Conservation (phyloP, 805 yeast species). For the Ogataea allantospora region DNA sequence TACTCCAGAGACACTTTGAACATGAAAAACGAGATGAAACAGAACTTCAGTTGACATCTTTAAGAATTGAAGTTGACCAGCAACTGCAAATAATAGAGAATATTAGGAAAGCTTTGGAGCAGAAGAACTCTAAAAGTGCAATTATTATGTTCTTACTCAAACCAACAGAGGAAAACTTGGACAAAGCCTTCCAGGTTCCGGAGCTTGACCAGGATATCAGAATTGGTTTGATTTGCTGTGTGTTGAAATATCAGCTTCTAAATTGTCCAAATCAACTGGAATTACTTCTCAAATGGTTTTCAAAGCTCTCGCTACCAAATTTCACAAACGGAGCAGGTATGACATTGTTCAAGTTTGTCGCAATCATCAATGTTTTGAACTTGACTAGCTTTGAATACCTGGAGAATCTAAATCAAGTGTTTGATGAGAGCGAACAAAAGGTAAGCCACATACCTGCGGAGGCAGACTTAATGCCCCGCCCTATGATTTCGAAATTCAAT, state of each 20-base stretch:
- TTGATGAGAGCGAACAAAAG: slow-evolving; percentile 1
- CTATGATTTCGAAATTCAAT: slow-evolving; percentile 25
- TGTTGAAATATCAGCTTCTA: slow-evolving; percentile 27
- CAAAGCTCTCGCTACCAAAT: slow-evolving; percentile 26
- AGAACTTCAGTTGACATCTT: slow-evolving; percentile 7
- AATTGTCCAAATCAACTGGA: slow-evolving; percentile 15
- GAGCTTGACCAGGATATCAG: slow-evolving; percentile 15
- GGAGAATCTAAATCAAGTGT: slow-evolving; percentile 15
- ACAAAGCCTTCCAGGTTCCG: slow-evolving; percentile 15
- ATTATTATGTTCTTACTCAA: slow-evolving; percentile 21
- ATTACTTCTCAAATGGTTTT: slow-evolving; percentile 22
- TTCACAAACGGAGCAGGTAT: slow-evolving; percentile 26
- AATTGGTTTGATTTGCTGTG: slow-evolving; percentile 25
- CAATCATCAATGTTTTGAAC: slow-evolving; percentile 25
- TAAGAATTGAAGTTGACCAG: slow-evolving; percentile 13
- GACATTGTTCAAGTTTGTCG: slow-evolving; percentile 27
- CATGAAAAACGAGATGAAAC: slow-evolving; percentile 3
- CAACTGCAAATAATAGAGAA: slow-evolving; percentile 8
- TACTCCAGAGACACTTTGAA: slow-evolving; percentile 4
- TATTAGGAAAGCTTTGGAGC: neutral
- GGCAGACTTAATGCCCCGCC: slow-evolving; percentile 5
- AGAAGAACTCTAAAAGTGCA: slow-evolving; percentile 7
- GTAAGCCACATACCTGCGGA: slow-evolving; percentile 8
- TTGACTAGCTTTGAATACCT: slow-evolving; percentile 17
- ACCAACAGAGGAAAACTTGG: slow-evolving; percentile 21